A percentile compares a stretch with the other conserved stretches of the same genome.
Evolutionary conservation across 352 stramenopile genomes (phyloP).

Genomic region (Pythium phragmiticola): DNA sequence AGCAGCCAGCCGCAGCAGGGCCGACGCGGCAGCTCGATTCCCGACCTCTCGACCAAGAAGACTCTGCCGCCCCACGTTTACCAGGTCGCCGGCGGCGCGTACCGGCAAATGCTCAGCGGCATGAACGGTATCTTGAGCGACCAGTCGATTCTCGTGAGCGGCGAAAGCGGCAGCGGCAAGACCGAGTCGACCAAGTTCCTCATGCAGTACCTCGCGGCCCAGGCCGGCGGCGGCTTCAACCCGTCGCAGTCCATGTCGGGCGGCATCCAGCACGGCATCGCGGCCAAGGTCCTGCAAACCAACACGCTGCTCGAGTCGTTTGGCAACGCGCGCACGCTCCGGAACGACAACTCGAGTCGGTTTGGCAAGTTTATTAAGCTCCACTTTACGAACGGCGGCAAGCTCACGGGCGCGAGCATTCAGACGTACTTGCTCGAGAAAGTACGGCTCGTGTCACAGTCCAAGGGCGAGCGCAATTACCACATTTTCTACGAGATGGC

Average conservation of each 20-base stretch:
- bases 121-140: conserved; percentile 59
- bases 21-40: conserved; percentile 7
- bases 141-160: conserved; percentile 85
- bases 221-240: conserved; percentile 65
- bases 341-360: conserved; percentile 96
- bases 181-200: conserved; percentile 91
- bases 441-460: conserved; percentile 93
- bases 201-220: conserved; percentile 79
- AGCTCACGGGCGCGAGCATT: conserved; percentile 90
- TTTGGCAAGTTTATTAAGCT: conserved; percentile 99
- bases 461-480: conserved; percentile 93
- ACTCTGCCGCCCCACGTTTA: conserved; percentile 81
- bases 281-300: conserved; percentile 89
- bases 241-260: conserved; percentile 32
- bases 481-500: conserved; percentile 96
- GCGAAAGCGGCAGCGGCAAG: conserved; percentile 85
- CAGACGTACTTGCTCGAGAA: conserved; percentile 97
- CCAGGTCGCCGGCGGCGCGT: conserved; percentile 77
- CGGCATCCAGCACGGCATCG: conserved; percentile 43
- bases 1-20: conserved; percentile 11
- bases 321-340: conserved; percentile 96
- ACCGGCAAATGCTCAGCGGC: conserved; percentile 74
- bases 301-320: conserved; percentile 98
- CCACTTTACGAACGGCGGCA: conserved; percentile 80
- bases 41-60: not conserved